Evolutionary conservation across 139 green algal genomes (phyloP).

Genomic region (Penium margaritaceum): DNA sequence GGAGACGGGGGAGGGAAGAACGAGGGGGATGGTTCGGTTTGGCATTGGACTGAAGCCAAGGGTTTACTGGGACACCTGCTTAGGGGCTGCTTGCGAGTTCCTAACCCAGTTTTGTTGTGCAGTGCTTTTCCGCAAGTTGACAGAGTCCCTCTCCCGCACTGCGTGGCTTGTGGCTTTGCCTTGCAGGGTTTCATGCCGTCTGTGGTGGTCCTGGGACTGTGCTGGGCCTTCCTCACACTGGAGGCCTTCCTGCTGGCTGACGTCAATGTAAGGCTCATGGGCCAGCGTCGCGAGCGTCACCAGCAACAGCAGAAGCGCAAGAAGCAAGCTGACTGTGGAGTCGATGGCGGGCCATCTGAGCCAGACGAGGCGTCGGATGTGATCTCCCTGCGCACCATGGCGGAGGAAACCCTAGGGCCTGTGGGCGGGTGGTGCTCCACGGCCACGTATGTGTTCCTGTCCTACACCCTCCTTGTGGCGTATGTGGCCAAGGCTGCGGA

Average conservation of each 20-base stretch:
- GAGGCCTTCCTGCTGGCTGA: slow-evolving; percentile 66
- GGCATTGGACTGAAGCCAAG: too few relatives aligned
- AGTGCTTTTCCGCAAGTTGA: too few relatives aligned
- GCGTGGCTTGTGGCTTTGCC: not conserved
- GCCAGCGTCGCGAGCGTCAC: too few relatives aligned
- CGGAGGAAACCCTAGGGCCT: slow-evolving; percentile 53
- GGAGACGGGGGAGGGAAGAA: too few relatives aligned
- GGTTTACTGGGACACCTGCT: too few relatives aligned
- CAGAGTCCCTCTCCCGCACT: not conserved
- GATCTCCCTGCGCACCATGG: slow-evolving; percentile 45
- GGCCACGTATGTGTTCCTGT: slow-evolving; percentile 55
- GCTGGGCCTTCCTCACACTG: slow-evolving; percentile 55
- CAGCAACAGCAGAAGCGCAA: too few relatives aligned
- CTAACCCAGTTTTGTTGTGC: too few relatives aligned
- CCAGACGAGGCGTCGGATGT: slow-evolving; percentile 1
- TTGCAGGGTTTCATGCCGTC: slow-evolving; percentile 53
- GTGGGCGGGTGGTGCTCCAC: slow-evolving; percentile 43
- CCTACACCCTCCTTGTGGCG: slow-evolving; percentile 58
- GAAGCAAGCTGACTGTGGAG: not conserved
- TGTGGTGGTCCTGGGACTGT: slow-evolving; percentile 26
- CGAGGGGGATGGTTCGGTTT: too few relatives aligned
- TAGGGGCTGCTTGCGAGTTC: too few relatives aligned
- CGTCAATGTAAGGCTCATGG: slow-evolving; percentile 55
- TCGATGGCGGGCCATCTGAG: not conserved
- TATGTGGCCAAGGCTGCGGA: slow-evolving; percentile 29